A percentile compares a stretch with the other conserved stretches of the same genome.
phyloP scores from a whole-genome alignment of 2,329 filamentous ascomycete genomes.

The Cryphonectria naterciae region DNA sequence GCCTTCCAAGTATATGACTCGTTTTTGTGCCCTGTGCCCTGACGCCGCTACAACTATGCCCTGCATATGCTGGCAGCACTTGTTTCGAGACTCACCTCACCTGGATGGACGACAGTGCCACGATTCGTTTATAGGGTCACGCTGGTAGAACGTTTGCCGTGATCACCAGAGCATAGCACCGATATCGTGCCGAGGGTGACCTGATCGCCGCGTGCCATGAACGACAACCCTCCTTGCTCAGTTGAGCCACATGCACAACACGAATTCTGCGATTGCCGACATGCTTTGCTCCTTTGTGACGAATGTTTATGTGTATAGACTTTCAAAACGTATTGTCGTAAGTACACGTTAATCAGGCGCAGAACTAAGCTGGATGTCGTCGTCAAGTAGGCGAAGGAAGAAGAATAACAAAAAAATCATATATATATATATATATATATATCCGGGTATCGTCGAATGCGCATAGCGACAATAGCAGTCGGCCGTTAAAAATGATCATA shows the following conservation, averaged over 20 bases:
- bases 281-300: background rate
- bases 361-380: background rate
- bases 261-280: background rate
- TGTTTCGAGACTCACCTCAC: background rate
- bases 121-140: background rate
- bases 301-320: background rate
- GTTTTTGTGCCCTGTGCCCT: background rate
- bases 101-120: background rate
- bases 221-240: background rate
- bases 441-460: background rate
- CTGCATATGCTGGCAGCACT: background rate
- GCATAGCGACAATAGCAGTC: background rate
- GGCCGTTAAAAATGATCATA: background rate
- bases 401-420: background rate
- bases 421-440: background rate
- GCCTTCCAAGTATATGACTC: background rate
- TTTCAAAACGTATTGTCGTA: background rate
- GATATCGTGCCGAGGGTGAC: background rate
- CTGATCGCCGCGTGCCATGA: background rate
- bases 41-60: background rate
- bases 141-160: background rate
- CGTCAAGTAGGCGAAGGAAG: background rate
- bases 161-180: background rate
- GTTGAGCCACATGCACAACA: background rate
- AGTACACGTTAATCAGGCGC: background rate